Conservation (phyloP, 805 yeast species). For the Teunomyces atbi region DNA sequence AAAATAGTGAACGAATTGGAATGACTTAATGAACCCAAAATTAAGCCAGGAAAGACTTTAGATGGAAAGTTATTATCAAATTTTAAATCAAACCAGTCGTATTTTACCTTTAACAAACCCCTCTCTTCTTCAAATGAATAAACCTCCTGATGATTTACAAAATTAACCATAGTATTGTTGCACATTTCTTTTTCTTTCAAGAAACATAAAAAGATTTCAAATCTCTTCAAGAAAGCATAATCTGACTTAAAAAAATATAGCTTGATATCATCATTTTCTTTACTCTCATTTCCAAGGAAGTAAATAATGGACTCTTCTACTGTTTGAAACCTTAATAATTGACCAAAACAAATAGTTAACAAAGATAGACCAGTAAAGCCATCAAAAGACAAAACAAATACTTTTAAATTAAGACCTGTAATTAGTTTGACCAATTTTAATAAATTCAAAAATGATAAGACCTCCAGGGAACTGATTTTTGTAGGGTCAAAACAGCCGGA, state of each 20-base stretch:
- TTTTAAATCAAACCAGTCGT: slow-evolving; percentile 34
- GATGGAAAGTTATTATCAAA: slow-evolving; percentile 38
- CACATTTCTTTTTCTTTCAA: slow-evolving; percentile 15
- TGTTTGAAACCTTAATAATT: slow-evolving; percentile 13
- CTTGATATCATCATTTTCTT: slow-evolving; percentile 14
- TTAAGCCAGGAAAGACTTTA: slow-evolving; percentile 25
- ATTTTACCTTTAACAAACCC: not conserved
- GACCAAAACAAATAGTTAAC: slow-evolving; percentile 16
- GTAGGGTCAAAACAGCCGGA: slow-evolving; percentile 23
- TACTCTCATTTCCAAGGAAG: slow-evolving; percentile 11
- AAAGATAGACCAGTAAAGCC: slow-evolving; percentile 38
- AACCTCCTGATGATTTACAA: slow-evolving; percentile 7
- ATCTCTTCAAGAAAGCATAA: slow-evolving; percentile 24
- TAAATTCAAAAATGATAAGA: slow-evolving; percentile 27
- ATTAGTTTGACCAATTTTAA: slow-evolving; percentile 26
- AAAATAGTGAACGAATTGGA: slow-evolving; percentile 32
- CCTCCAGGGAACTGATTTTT: slow-evolving; percentile 21
- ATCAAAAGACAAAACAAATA: slow-evolving; percentile 34
- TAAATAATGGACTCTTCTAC: slow-evolving; percentile 26
- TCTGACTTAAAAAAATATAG: slow-evolving; percentile 32
- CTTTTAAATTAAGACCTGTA: slow-evolving; percentile 16
- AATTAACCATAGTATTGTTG: not conserved
- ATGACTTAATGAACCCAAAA: slow-evolving; percentile 33
- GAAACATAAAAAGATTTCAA: slow-evolving; percentile 30
- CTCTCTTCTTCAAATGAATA: slow-evolving; percentile 6